phyloP scores from a whole-genome alignment of 2,329 filamentous ascomycete genomes.

The Triangularia verruculosa region DNA sequence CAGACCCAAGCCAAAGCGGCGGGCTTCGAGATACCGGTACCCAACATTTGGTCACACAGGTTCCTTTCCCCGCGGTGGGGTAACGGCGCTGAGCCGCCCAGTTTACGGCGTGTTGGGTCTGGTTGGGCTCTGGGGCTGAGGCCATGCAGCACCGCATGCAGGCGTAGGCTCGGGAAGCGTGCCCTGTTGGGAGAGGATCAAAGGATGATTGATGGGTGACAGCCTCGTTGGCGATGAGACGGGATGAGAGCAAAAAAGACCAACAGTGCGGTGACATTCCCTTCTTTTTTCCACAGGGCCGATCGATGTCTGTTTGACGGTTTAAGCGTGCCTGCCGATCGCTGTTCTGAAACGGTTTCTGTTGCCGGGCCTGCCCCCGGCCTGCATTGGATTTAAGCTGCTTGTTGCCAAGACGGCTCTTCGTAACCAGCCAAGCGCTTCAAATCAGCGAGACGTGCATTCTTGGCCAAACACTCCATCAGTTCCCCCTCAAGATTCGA shows the following conservation, averaged over 20 bases:
- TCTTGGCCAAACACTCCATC: background rate
- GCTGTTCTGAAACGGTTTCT: constrained; percentile 30
- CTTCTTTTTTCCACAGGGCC: background rate
- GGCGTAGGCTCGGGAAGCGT: background rate
- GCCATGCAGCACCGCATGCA: background rate
- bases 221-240: background rate
- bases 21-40: background rate
- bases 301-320: background rate
- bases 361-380: constrained; percentile 23
- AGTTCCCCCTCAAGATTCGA: constrained; percentile 1
- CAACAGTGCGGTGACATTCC: background rate
- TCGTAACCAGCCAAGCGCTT: constrained; percentile 20
- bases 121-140: background rate
- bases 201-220: background rate
- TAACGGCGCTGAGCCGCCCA: background rate
- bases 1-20: background rate
- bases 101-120: background rate
- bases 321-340: constrained; percentile 25
- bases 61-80: background rate
- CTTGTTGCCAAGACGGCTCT: constrained; percentile 11
- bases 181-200: background rate
- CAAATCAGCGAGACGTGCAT: constrained; percentile 3
- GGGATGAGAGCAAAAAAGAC: background rate
- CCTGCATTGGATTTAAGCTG: constrained; percentile 16
- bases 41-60: background rate